Percentiles rank a stretch among this genome's conserved stretches.
Conservation (phyloP, 306 rosid genomes). For the Bauhinia variegata region DNA sequence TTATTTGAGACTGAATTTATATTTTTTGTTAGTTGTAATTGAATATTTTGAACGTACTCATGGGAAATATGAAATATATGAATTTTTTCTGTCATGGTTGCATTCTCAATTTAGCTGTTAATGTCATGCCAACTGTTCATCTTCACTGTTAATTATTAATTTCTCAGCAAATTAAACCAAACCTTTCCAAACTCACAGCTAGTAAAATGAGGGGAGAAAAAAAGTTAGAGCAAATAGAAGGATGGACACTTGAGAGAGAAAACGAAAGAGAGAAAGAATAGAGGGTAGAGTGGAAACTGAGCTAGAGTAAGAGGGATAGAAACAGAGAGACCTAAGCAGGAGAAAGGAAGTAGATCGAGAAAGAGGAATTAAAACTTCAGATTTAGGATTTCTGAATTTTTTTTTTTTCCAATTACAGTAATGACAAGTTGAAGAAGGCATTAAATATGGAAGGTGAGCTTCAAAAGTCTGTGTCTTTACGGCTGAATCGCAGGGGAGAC, state of each 20-base stretch:
- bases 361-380: too few species aligned
- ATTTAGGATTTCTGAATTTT: background rate
- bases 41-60: background rate
- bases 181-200: too few species aligned
- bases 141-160: background rate
- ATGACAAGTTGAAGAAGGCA: conserved; percentile 41
- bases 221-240: too few species aligned
- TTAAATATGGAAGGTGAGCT: conserved; percentile 47
- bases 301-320: too few species aligned
- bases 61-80: conserved; percentile 29
- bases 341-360: too few species aligned
- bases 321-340: too few species aligned
- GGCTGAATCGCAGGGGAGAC: conserved; percentile 53
- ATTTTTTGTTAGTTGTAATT: conserved; percentile 27
- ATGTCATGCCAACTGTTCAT: conserved; percentile 8
- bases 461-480: conserved; percentile 44
- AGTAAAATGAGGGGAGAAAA: too few species aligned
- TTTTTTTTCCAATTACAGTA: conserved; percentile 22
- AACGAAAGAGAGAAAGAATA: too few species aligned
- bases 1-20: conserved; percentile 8
- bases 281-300: too few species aligned
- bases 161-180: too few species aligned
- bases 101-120: conserved; percentile 20
- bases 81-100: conserved; percentile 1
- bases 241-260: too few species aligned